Percentiles rank a stretch among this genome's conserved stretches.
Conservation (phyloP, 371 early-diverging fungal species). For the Zychaea mexicana region DNA sequence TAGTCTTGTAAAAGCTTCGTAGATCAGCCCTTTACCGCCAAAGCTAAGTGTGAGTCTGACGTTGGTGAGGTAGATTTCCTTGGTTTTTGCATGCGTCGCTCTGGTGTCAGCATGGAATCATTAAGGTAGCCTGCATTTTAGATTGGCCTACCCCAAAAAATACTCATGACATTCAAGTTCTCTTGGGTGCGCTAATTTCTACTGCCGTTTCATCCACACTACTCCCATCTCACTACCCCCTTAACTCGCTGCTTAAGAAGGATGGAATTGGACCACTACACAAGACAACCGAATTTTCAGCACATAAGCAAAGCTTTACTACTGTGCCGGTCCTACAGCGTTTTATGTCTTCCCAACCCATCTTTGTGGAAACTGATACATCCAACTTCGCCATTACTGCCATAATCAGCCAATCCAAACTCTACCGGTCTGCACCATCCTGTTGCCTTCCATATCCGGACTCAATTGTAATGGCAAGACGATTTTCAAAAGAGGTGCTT, state of each 20-base stretch:
- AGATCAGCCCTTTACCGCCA: conserved; percentile 26
- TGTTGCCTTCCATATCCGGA: no score
- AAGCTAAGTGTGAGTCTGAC: conserved; percentile 53
- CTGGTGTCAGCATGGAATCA: conserved; percentile 33
- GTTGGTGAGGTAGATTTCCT: conserved; percentile 34
- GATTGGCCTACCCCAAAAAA: conserved; percentile 35
- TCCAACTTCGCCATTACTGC: conserved; percentile 49
- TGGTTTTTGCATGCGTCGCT: conserved; percentile 21
- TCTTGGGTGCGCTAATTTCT: conserved; percentile 60
- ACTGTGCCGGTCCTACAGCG: no score
- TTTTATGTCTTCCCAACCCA: conserved; percentile 24
- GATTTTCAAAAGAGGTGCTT: no score
- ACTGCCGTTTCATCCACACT: conserved; percentile 51
- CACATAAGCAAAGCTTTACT: conserved; percentile 38
- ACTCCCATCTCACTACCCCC: conserved; percentile 37
- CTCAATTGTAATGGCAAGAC: no score
- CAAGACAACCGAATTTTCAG: conserved; percentile 36
- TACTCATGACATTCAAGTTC: conserved; percentile 38
- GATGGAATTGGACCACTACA: conserved; percentile 37
- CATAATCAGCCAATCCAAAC: no score
- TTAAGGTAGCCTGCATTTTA: conserved; percentile 35
- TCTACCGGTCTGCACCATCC: no score
- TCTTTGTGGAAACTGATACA: conserved; percentile 52
- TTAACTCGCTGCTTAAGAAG: conserved; percentile 39
- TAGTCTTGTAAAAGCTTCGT: no score